These are phyloP conservation scores for Prunus yedoensis DNA, from an alignment of 331 rosid species.

Conservation along the genomic window DNA sequence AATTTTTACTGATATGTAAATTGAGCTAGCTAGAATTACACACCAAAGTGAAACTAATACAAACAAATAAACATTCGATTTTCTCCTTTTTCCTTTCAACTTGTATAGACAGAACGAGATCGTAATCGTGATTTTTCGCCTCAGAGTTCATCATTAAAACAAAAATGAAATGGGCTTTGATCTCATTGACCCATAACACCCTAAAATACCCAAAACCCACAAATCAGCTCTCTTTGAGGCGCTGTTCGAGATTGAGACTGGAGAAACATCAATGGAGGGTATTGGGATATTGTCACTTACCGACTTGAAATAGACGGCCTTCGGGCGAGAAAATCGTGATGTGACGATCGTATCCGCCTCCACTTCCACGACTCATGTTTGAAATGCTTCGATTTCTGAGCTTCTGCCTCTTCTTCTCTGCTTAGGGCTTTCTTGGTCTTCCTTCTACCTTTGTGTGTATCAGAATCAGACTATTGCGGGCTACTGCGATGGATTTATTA, in stretches of 20 bases:
- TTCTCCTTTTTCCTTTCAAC: no score
- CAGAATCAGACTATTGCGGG: neutral
- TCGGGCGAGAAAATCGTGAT: conserved; percentile 99
- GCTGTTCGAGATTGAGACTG: neutral
- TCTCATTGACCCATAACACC: conserved; percentile 1
- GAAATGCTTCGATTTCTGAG: conserved; percentile 6
- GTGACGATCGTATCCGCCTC: conserved; percentile 98
- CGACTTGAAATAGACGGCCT: conserved; percentile 97
- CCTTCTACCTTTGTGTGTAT: neutral
- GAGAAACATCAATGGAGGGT: neutral
- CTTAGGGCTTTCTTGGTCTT: conserved; percentile 20
- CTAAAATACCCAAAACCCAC: neutral
- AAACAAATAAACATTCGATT: neutral
- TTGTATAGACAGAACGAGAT: neutral
- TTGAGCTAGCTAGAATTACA: neutral
- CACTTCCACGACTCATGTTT: conserved; percentile 94
- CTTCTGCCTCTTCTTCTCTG: conserved; percentile 8
- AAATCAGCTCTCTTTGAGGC: neutral
- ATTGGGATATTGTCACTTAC: conserved; percentile 35
- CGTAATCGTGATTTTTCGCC: neutral
- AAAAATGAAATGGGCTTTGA: neutral
- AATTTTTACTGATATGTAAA: neutral
- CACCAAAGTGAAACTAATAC: neutral
- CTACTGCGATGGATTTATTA: neutral
- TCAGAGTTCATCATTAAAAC: neutral